Evolutionary conservation across 31 red algal genomes (phyloP).

Genomic region (Odonthalia washingtoniensis): DNA sequence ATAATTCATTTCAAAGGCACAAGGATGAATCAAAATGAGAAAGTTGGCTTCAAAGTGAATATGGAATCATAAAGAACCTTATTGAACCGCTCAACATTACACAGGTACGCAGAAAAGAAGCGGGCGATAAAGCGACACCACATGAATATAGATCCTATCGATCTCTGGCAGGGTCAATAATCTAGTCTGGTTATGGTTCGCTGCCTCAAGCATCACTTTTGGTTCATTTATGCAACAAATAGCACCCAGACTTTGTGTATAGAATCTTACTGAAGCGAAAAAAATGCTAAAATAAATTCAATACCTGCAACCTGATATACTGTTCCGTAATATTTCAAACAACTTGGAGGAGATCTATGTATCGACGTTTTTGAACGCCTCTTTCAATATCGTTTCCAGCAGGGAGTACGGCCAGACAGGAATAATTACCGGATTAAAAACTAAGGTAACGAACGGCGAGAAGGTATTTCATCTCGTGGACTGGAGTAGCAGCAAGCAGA

Average conservation of each 20-base stretch:
- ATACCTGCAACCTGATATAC: no score
- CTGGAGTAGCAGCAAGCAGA: no score
- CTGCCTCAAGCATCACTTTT: constrained; percentile 2
- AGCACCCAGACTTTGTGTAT: background rate
- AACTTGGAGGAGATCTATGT: no score
- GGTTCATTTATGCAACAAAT: background rate
- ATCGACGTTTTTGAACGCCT: no score
- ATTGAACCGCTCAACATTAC: constrained; percentile 1
- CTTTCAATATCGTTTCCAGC: no score
- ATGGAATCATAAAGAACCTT: constrained; percentile 3
- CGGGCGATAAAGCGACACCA: background rate
- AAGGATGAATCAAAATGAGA: background rate
- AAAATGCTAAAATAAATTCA: constrained; percentile 3
- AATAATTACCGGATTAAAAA: no score
- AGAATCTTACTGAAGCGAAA: constrained; percentile 22
- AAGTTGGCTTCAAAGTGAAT: constrained; percentile 9
- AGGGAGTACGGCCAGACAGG: no score
- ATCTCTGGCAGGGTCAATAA: constrained; percentile 7
- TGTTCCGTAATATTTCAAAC: no score
- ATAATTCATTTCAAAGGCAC: background rate
- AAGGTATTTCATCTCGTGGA: no score
- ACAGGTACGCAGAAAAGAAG: background rate
- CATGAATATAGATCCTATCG: background rate
- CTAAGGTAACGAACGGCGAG: no score
- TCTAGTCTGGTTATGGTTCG: constrained; percentile 9